A percentile compares a stretch with the other conserved stretches of the same genome.
Conservation (phyloP, 805 yeast genomes). For the Brettanomyces nanus region DNA sequence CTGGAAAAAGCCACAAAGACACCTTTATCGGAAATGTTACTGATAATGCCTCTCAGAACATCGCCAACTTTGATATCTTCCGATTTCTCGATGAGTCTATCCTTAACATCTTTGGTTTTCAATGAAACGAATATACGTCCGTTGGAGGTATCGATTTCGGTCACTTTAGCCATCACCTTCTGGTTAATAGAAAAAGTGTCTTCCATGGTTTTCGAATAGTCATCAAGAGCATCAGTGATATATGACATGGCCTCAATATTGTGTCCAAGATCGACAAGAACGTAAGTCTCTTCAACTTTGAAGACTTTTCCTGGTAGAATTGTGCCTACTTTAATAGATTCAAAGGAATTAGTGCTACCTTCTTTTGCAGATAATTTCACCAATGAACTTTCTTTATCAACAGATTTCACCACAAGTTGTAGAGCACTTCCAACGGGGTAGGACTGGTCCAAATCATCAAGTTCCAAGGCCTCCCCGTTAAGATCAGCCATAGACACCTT, state of each 20-base stretch:
- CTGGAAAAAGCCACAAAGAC: slow-evolving; percentile 71
- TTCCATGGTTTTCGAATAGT: slow-evolving; percentile 46
- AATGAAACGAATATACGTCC: slow-evolving; percentile 57
- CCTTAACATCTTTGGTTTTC: slow-evolving; percentile 41
- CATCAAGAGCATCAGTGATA: slow-evolving; percentile 71
- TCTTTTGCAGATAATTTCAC: slow-evolving; percentile 33
- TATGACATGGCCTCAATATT: slow-evolving; percentile 55
- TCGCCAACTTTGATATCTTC: slow-evolving; percentile 60
- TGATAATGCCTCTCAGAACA: slow-evolving; percentile 74
- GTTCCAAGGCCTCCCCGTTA: slow-evolving; percentile 41
- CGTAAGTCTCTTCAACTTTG: slow-evolving; percentile 49
- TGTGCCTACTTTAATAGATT: slow-evolving; percentile 47
- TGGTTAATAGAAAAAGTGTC: slow-evolving; percentile 43
- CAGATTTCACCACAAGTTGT: slow-evolving; percentile 42
- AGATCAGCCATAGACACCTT: slow-evolving; percentile 58
- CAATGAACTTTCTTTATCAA: slow-evolving; percentile 44
- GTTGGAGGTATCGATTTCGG: slow-evolving; percentile 36
- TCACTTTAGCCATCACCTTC: slow-evolving; percentile 49
- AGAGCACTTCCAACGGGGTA: slow-evolving; percentile 71
- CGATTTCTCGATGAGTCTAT: slow-evolving; percentile 38
- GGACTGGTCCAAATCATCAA: slow-evolving; percentile 41
- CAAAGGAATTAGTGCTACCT: slow-evolving; percentile 30
- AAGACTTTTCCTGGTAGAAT: slow-evolving; percentile 55
- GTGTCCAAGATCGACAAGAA: slow-evolving; percentile 63
- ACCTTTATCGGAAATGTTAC: slow-evolving; percentile 66